phyloP scores from a whole-genome alignment of 2,329 filamentous ascomycete genomes.

The Arthrobotrys conoides region DNA sequence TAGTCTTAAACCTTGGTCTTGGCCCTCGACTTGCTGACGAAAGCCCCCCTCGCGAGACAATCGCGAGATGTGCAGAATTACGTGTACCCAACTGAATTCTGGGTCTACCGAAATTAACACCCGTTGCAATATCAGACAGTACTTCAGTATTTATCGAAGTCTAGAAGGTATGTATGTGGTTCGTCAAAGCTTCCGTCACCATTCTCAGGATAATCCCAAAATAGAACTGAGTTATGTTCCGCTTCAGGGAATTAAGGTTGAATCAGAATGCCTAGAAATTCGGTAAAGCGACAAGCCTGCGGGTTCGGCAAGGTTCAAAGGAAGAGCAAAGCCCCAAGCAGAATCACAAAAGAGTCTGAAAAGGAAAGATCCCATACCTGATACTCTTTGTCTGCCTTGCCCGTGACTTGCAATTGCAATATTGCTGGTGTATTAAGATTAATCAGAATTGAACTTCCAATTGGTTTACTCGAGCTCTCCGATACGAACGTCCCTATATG shows the following conservation, averaged over 20 bases:
- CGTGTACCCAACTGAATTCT: constrained; percentile 18
- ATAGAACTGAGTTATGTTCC: constrained; percentile 19
- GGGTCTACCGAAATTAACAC: constrained; percentile 39
- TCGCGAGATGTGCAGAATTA: constrained; percentile 28
- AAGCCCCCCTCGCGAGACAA: not conserved
- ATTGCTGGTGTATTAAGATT: too few relatives aligned
- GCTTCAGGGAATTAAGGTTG: constrained; percentile 22
- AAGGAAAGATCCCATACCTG: too few relatives aligned
- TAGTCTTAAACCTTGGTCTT: constrained; percentile 3
- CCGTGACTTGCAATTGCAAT: too few relatives aligned
- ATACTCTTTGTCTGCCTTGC: not conserved
- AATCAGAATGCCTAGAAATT: constrained; percentile 20
- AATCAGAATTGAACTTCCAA: too few relatives aligned
- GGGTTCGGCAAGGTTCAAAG: constrained; percentile 10
- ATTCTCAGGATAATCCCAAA: constrained; percentile 6
- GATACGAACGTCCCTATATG: too few relatives aligned
- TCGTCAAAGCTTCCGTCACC: constrained; percentile 18
- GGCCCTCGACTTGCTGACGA: constrained; percentile 29
- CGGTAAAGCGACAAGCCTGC: constrained; percentile 27
- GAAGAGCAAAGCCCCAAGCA: constrained; percentile 2
- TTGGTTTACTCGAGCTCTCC: too few relatives aligned
- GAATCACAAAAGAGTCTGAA: constrained; percentile 8
- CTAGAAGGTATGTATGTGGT: constrained; percentile 14
- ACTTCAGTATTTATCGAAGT: not conserved
- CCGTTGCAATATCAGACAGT: not conserved